Percentiles rank a stretch among this genome's conserved stretches.
Conservation (phyloP, 129 eudicot species). For the Calendula officinalis region DNA sequence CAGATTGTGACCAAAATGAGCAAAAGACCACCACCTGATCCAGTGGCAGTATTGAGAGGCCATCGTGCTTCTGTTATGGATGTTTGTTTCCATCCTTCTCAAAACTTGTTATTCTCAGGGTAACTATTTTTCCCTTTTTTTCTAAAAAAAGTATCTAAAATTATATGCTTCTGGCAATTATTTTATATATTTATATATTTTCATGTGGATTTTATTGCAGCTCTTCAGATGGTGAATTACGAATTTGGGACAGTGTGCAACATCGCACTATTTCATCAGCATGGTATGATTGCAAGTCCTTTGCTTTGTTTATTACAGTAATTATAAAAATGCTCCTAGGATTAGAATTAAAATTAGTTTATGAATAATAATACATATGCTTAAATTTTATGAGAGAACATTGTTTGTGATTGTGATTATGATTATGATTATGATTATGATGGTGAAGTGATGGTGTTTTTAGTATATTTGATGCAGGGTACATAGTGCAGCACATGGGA, state of each 20-base stretch:
- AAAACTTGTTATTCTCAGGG: conserved; percentile 66
- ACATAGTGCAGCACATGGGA: conserved; percentile 90
- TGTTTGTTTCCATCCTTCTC: conserved; percentile 69
- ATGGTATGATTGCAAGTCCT: conserved; percentile 42
- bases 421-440: not conserved
- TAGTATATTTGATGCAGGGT: conserved; percentile 40
- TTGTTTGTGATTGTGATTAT: not conserved
- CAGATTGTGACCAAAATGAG: conserved; percentile 49
- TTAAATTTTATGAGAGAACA: not conserved
- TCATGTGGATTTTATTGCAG: conserved; percentile 33
- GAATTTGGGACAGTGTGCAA: conserved; percentile 84
- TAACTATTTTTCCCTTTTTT: conserved; percentile 9
- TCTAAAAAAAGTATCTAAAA: not conserved
- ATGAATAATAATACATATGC: not conserved
- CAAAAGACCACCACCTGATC: conserved; percentile 93
- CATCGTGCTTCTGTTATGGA: conserved; percentile 87
- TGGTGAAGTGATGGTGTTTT: not conserved
- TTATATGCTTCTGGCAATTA: not conserved
- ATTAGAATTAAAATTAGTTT: not conserved
- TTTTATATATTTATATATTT: not conserved
- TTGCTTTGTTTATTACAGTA: not conserved
- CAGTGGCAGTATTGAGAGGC: conserved; percentile 84
- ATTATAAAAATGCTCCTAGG: not conserved
- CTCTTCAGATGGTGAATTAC: conserved; percentile 77
- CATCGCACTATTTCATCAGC: conserved; percentile 77